Evolutionary conservation across 176 grass and related monocot genomes (phyloP).

Genomic region (Avena insularis): DNA sequence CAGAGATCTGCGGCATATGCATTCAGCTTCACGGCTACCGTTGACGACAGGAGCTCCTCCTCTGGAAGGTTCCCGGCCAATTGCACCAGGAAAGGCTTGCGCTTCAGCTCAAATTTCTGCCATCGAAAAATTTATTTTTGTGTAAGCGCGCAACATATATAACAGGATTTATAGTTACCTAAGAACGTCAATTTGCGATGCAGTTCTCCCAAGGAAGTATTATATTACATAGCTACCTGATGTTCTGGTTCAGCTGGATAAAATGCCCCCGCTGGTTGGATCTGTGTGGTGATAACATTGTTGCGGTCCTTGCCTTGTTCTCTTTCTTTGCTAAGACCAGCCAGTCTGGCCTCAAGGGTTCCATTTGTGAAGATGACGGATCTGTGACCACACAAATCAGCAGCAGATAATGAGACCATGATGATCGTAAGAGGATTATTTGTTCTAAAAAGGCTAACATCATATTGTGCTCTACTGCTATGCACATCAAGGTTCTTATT

Average conservation of each 20-base stretch:
- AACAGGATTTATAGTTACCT: neutral
- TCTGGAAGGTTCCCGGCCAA: slow-evolving; percentile 81
- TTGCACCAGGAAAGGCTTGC: slow-evolving; percentile 70
- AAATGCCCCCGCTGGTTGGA: slow-evolving; percentile 69
- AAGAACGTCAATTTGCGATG: neutral
- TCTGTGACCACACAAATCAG: slow-evolving; percentile 47
- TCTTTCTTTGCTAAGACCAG: slow-evolving; percentile 78
- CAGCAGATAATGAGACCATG: slow-evolving; percentile 14
- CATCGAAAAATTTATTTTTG: slow-evolving; percentile 20
- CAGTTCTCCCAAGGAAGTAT: neutral
- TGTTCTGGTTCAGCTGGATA: slow-evolving; percentile 92
- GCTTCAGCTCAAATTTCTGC: slow-evolving; percentile 98
- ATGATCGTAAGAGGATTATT: neutral
- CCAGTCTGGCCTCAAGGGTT: slow-evolving; percentile 69
- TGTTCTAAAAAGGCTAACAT: neutral
- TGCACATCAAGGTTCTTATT: neutral
- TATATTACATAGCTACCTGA: slow-evolving; percentile 63
- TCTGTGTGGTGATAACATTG: slow-evolving; percentile 83
- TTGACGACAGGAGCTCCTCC: slow-evolving; percentile 80
- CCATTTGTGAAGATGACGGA: slow-evolving; percentile 92
- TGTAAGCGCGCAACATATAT: slow-evolving; percentile 8
- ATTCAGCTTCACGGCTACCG: slow-evolving; percentile 78
- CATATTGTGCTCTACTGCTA: neutral
- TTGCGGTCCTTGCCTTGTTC: slow-evolving; percentile 82
- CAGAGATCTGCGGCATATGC: slow-evolving; percentile 83